Base-by-base conservation (phyloP, 225 moss, liverwort and hornwort genomes). In the Sphagnum tenellum region DNA sequence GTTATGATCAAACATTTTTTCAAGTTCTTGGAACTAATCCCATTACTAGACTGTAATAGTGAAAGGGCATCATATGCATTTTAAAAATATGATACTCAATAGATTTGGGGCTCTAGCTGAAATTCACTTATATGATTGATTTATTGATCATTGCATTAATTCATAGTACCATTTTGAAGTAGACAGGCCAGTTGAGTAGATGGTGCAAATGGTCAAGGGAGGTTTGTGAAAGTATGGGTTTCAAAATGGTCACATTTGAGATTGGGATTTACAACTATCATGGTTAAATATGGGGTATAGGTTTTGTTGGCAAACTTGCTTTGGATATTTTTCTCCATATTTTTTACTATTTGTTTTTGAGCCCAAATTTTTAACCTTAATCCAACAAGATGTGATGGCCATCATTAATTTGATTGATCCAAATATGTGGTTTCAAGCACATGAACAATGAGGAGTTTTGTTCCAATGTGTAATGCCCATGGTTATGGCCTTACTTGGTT, bases 1-100 rank as follows among this genome's bases (percentile, higher is more conserved):
- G 58, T 72, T 1, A 51, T 72, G 58, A 4, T 72, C 13, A 65
- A 50, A 11, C 46, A 64, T 62, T 71, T 71, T 52, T 55, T 49
- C 3, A 63, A 63, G 64, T 71, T 64, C 46, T 29, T 64, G 10
- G 55, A 71, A 11, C 3, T 71, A 6, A 55, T 71, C 3, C 9
- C 55, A 2, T 46, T 71, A 3, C 53, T 45, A 0, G 5, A 50
- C 3, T 56, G 56, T 3, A 5, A 6, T 64, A 62, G 5, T 13
- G 49, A 7, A 47, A 49, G 48, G 13, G 48, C 64, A 2, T 1
- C 7, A 5, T 14, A 50, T 0, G 52, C 54, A 10, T 29, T 71
- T 5, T 11, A 56, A 7, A 5, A 45, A 29, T 29, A 29, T 29
- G 0, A 45, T 71, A 0, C 47, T 71, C 0, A 64, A 44, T 7